These are phyloP conservation scores for Graphilbum sp. DNA, from an alignment of 2,329 filamentous ascomycete species.

Conservation along the genomic window DNA sequence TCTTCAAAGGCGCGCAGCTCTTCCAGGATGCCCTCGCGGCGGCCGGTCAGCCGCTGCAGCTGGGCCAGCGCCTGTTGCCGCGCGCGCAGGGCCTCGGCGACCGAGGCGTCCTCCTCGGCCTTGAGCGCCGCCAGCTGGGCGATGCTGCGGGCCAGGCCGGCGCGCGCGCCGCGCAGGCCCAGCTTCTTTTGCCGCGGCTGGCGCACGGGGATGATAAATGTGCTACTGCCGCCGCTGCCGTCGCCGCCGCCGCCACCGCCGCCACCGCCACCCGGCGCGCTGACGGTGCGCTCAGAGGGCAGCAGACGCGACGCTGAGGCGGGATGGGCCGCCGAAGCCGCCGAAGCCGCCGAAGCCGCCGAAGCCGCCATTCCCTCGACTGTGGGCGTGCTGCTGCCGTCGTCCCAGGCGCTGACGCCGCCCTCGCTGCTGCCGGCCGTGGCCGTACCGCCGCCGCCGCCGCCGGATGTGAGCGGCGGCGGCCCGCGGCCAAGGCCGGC, in stretches of 20 bases:
- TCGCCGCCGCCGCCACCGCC: background rate
- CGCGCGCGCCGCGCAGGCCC: slow-evolving; percentile 45
- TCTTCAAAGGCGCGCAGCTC: slow-evolving; percentile 38
- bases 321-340: too few relatives aligned
- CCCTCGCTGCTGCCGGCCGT: slow-evolving; percentile 18
- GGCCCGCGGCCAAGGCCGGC: slow-evolving; percentile 17
- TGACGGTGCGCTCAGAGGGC: background rate
- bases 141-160: slow-evolving; percentile 47
- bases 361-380: too few relatives aligned
- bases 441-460: slow-evolving; percentile 23
- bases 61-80: slow-evolving; percentile 41
- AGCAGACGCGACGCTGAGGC: background rate
- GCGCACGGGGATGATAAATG: slow-evolving; percentile 39
- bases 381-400: slow-evolving; percentile 21
- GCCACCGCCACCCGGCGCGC: slow-evolving; percentile 10
- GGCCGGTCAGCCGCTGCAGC: slow-evolving; percentile 34
- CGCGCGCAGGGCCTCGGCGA: slow-evolving; percentile 38
- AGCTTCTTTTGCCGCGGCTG: slow-evolving; percentile 37
- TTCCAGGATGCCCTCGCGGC: slow-evolving; percentile 29
- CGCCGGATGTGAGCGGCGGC: slow-evolving; percentile 6
- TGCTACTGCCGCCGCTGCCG: slow-evolving; percentile 8
- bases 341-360: too few relatives aligned
- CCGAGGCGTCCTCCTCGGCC: slow-evolving; percentile 45
- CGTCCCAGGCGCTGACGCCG: slow-evolving; percentile 11
- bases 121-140: slow-evolving; percentile 48